Evolutionary conservation across 306 rosid genomes (phyloP).

Genomic region (Pyrus bretschneideri): DNA sequence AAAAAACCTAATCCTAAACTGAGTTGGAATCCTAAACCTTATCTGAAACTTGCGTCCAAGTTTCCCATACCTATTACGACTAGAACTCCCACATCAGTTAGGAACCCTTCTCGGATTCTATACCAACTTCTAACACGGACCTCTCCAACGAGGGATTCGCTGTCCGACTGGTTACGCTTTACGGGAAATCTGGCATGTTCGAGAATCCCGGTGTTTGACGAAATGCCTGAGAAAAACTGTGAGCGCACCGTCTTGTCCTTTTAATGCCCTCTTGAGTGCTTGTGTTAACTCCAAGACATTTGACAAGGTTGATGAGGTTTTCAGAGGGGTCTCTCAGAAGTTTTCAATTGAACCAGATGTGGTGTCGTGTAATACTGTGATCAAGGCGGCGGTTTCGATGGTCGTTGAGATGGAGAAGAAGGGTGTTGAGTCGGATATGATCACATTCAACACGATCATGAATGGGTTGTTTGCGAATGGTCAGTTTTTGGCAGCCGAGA

Average conservation of each 20-base stretch:
- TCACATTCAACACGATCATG: slow-evolving; percentile 60
- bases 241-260: slow-evolving; percentile 41
- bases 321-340: slow-evolving; percentile 34
- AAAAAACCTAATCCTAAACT: too few species aligned
- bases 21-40: too few species aligned
- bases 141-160: slow-evolving; percentile 63
- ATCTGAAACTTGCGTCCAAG: too few species aligned
- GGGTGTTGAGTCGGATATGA: slow-evolving; percentile 42
- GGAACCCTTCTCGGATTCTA: too few species aligned
- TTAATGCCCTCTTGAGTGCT: slow-evolving; percentile 65
- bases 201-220: slow-evolving; percentile 59
- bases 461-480: slow-evolving; percentile 34
- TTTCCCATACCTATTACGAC: too few species aligned
- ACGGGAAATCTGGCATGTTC: slow-evolving; percentile 50
- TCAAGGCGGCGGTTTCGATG: slow-evolving; percentile 46
- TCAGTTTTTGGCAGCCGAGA: slow-evolving; percentile 53
- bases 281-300: slow-evolving; percentile 41
- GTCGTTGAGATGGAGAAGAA: slow-evolving; percentile 47
- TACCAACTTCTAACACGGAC: slow-evolving; percentile 10
- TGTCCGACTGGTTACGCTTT: slow-evolving; percentile 36
- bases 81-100: too few species aligned
- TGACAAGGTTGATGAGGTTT: slow-evolving; percentile 34
- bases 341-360: slow-evolving; percentile 51
- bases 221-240: slow-evolving; percentile 56
- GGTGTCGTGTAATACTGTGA: slow-evolving; percentile 56